Percentiles rank a stretch among this genome's conserved stretches.
These are phyloP conservation scores for Skeletonema menzelii DNA, from an alignment of 108 stramenopile species.

Conservation along the genomic window DNA sequence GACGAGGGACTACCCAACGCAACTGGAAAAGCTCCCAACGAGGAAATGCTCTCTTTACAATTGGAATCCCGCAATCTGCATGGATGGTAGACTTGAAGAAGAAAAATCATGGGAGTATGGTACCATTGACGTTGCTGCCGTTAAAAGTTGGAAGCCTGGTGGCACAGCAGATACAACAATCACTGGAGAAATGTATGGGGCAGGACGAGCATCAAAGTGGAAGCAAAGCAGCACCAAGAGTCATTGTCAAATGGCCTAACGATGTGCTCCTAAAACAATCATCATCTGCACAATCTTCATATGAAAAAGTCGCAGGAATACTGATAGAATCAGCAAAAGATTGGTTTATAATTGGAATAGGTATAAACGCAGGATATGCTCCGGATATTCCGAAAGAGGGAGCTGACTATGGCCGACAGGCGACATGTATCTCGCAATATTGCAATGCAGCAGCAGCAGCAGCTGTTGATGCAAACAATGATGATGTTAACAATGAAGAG, in stretches of 20 bases:
- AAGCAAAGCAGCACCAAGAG: slow-evolving; percentile 20
- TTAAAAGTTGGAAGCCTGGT: slow-evolving; percentile 66
- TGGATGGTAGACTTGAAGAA: slow-evolving; percentile 41
- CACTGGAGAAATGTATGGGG: slow-evolving; percentile 10
- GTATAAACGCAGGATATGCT: slow-evolving; percentile 87
- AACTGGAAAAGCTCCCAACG: slow-evolving; percentile 37
- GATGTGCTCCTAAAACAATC: slow-evolving; percentile 84
- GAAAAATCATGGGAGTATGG: slow-evolving; percentile 32
- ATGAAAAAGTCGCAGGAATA: slow-evolving; percentile 49
- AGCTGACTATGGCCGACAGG: slow-evolving; percentile 59
- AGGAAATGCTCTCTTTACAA: slow-evolving; percentile 50
- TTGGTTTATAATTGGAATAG: slow-evolving; percentile 92
- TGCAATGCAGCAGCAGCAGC: slow-evolving; percentile 12
- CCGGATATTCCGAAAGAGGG: slow-evolving; percentile 66
- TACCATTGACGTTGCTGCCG: slow-evolving; percentile 60
- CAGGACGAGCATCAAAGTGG: background rate
- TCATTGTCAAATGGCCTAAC: slow-evolving; percentile 94
- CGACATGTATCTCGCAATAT: slow-evolving; percentile 65
- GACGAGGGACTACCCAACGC: slow-evolving; percentile 45
- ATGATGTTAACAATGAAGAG: slow-evolving; percentile 12
- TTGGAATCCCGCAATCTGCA: slow-evolving; percentile 45
- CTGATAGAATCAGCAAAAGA: slow-evolving; percentile 50
- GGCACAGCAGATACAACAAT: slow-evolving; percentile 40
- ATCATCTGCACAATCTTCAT: slow-evolving; percentile 66
- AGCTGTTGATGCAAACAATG: slow-evolving; percentile 24